Percentiles rank a stretch among this genome's conserved stretches.
These are phyloP conservation scores for Aureobasidium sp. DNA, from an alignment of 2,329 filamentous ascomycete genomes.

Conservation along the genomic window DNA sequence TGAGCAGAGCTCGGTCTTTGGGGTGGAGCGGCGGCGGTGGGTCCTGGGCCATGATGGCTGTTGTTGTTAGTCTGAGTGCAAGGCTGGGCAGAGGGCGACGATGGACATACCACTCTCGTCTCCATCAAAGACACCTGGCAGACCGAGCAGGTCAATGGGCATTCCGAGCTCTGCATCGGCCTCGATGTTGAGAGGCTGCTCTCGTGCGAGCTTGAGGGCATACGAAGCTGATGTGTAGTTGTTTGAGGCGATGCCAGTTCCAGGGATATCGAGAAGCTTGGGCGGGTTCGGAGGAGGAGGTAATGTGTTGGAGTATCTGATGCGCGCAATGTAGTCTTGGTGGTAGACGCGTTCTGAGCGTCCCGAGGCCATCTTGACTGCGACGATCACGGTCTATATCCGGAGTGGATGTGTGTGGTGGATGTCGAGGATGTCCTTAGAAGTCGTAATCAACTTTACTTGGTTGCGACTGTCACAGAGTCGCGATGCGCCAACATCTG, in stretches of 20 bases:
- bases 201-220: constrained; percentile 76
- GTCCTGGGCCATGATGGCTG: constrained; percentile 54
- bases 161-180: constrained; percentile 96
- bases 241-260: constrained; percentile 74
- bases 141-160: constrained; percentile 89
- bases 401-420: not conserved
- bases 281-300: constrained; percentile 90
- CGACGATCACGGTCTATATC: not conserved
- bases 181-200: constrained; percentile 93
- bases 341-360: constrained; percentile 44
- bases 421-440: not conserved
- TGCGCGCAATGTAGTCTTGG: constrained; percentile 94
- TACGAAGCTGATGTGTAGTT: constrained; percentile 89
- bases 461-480: not conserved
- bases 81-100: not conserved
- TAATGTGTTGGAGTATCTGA: constrained; percentile 91
- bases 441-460: not conserved
- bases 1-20: constrained; percentile 73
- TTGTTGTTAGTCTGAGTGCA: constrained; percentile 13
- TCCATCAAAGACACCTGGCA: constrained; percentile 89
- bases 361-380: not conserved
- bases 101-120: constrained; percentile 71
- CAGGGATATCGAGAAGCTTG: constrained; percentile 94
- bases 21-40: constrained; percentile 66
- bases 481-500: not conserved